Percentiles rank a stretch among this genome's conserved stretches.
These are phyloP conservation scores for Aspergillus pseudoglaucus DNA, from an alignment of 2,329 filamentous ascomycete genomes.

Conservation along the genomic window DNA sequence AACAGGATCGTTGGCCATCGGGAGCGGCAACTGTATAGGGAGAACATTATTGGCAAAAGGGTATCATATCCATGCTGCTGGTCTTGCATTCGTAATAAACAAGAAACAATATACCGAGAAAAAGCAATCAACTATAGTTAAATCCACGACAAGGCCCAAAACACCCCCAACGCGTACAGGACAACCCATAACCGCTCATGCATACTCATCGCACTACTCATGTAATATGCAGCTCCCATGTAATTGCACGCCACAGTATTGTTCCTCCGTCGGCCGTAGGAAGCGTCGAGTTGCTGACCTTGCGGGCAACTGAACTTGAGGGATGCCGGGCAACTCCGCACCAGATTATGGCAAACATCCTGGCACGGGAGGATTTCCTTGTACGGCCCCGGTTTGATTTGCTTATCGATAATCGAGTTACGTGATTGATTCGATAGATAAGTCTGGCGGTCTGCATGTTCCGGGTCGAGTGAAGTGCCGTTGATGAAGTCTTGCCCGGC, in stretches of 20 bases:
- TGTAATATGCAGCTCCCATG: conserved; percentile 52
- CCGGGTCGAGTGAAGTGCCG: conserved; percentile 48
- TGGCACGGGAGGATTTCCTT: conserved; percentile 87
- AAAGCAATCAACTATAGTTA: background rate
- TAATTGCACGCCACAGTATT: conserved; percentile 54
- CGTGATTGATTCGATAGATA: conserved; percentile 54
- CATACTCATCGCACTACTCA: conserved; percentile 19
- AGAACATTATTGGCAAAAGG: no score
- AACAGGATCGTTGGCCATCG: no score
- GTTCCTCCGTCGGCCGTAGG: conserved; percentile 44
- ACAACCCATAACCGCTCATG: background rate
- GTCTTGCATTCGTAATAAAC: no score
- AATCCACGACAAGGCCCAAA: conserved; percentile 8
- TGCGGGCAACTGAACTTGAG: conserved; percentile 71
- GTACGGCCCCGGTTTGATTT: conserved; percentile 77
- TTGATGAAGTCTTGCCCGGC: conserved; percentile 65
- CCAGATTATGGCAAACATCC: conserved; percentile 78
- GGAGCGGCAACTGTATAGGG: no score
- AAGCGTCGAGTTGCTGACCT: conserved; percentile 42
- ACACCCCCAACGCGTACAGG: conserved; percentile 8
- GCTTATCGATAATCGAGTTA: conserved; percentile 64
- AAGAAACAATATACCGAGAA: background rate
- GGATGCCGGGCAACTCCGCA: conserved; percentile 72
- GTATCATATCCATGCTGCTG: no score
- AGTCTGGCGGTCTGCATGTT: conserved; percentile 23